Evolutionary conservation across 805 yeast species (phyloP), one percentile per base, ranked within the genome.

Genomic region (Zygosaccharomyces bailii): DNA sequence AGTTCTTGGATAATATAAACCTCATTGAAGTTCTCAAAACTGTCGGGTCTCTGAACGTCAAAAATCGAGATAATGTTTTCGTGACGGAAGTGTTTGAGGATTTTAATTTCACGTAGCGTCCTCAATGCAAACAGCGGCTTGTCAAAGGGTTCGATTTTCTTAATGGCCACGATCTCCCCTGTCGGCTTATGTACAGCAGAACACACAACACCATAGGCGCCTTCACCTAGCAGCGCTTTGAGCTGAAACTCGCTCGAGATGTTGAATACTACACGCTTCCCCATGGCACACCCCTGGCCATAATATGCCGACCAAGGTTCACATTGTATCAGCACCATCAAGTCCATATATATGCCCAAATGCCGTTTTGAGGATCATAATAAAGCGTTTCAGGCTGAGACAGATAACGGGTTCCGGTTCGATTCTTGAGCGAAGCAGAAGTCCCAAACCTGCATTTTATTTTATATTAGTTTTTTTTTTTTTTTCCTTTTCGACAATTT

Each of bases 191-290:
- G 96, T 8, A 82, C 67, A 0, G 97, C 97, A 8, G 91, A 79
- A 64, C 96, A 82, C 8, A 91, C 98, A 9, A 90, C 80, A 4
- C 98, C 98, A 61, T 91, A 91, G 0, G 98, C 97, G 14, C 98
- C 98, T 65, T 89, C 96, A 6, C 98, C 98, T 1, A 91, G 82
- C 11, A 91, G 78, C 53, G 86, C 88, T 41, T 82, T 72, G 37
- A 91, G 80, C 63, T 88, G 88, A 65, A 90, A 91, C 59, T 86
- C 89, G 49, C 84, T 86, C 21, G 90, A 81, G 20, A 91, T 91
- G 63, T 88, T 87, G 73, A 91, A 91, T 2, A 79, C 69, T 41
- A 77, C 71, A 45, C 68, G 68, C 44, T 77, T 72, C 43, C 64
- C 66, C 80, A 76, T 56, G 20, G 21, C 34, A n/a, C 11, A n/a